phyloP scores from a whole-genome alignment of 768 basidiomycete species.

The Kwoniella sp. region DNA sequence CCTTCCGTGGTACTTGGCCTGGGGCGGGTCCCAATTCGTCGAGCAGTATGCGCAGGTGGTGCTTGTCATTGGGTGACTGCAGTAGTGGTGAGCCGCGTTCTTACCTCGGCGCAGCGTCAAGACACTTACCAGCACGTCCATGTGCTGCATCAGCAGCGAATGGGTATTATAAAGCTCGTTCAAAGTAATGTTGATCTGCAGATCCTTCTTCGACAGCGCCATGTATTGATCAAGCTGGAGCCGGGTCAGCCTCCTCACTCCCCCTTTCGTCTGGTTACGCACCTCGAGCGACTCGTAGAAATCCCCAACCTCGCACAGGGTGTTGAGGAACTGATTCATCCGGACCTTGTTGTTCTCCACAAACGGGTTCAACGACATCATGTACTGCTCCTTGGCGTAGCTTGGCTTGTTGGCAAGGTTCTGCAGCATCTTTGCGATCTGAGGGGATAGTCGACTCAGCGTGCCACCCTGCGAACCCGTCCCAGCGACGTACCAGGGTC shows the following conservation, averaged over 20 bases:
- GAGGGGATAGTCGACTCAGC: background rate
- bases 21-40: conserved; percentile 95
- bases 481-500: conserved; percentile 81
- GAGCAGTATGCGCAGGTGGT: conserved; percentile 90
- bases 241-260: background rate
- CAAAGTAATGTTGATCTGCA: conserved; percentile 95
- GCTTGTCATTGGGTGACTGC: conserved; percentile 94
- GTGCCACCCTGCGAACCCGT: background rate
- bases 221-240: conserved; percentile 98
- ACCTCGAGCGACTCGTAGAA: conserved; percentile 99
- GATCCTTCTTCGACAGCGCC: conserved; percentile 98
- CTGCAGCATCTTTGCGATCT: conserved; percentile 99
- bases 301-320: conserved; percentile 95
- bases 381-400: conserved; percentile 95
- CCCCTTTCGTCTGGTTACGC: conserved; percentile 26
- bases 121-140: conserved; percentile 77
- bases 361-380: conserved; percentile 97
- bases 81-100: background rate
- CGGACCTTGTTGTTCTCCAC: conserved; percentile 98
- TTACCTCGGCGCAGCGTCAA: background rate
- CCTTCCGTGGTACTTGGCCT: conserved; percentile 92
- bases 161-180: conserved; percentile 99
- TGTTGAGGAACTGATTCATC: conserved; percentile 95
- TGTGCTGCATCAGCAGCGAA: conserved; percentile 86
- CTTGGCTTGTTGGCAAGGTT: conserved; percentile 98